Percentiles rank a stretch among this genome's conserved stretches.
Evolutionary conservation across 1,284 basidiomycete species (phyloP).

Genomic region (Sporisorium reilianum): DNA sequence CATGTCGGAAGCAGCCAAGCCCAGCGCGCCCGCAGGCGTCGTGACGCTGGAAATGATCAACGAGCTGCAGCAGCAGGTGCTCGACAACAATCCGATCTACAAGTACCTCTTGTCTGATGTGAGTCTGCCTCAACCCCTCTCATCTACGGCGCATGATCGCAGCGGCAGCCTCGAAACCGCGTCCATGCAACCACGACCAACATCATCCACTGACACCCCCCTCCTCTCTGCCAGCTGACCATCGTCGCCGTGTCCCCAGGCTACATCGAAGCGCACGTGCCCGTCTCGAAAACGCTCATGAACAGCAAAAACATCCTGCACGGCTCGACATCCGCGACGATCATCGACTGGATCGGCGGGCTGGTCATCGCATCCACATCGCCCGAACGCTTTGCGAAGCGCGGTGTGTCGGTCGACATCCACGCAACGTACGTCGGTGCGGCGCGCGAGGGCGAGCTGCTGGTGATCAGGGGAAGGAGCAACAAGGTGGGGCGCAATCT

Average conservation of each 20-base stretch:
- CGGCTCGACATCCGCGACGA: slow-evolving; percentile 55
- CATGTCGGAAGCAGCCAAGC: slow-evolving; percentile 14
- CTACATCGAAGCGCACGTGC: slow-evolving; percentile 47
- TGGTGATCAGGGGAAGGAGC: slow-evolving; percentile 46
- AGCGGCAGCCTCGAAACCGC: background rate
- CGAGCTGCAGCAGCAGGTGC: slow-evolving; percentile 42
- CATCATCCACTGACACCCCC: background rate
- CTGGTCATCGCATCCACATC: slow-evolving; percentile 52
- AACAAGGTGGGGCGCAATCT: slow-evolving; percentile 52
- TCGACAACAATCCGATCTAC: slow-evolving; percentile 54
- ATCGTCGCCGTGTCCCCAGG: slow-evolving; percentile 31
- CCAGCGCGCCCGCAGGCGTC: background rate
- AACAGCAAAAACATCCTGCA: slow-evolving; percentile 56
- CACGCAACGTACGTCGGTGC: slow-evolving; percentile 52
- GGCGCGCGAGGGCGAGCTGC: slow-evolving; percentile 46
- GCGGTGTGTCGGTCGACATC: slow-evolving; percentile 56
- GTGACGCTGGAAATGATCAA: slow-evolving; percentile 49
- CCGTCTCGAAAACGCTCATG: slow-evolving; percentile 40
- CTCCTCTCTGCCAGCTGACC: slow-evolving; percentile 15
- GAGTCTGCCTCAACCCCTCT: slow-evolving; percentile 5
- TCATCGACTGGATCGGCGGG: slow-evolving; percentile 57
- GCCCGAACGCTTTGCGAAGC: slow-evolving; percentile 33
- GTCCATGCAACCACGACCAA: too few relatives aligned
- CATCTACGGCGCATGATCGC: too few relatives aligned
- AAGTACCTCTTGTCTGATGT: slow-evolving; percentile 51